These are phyloP conservation scores for Brassica rapa DNA, from an alignment of 345 rosid species.

Conservation along the genomic window DNA sequence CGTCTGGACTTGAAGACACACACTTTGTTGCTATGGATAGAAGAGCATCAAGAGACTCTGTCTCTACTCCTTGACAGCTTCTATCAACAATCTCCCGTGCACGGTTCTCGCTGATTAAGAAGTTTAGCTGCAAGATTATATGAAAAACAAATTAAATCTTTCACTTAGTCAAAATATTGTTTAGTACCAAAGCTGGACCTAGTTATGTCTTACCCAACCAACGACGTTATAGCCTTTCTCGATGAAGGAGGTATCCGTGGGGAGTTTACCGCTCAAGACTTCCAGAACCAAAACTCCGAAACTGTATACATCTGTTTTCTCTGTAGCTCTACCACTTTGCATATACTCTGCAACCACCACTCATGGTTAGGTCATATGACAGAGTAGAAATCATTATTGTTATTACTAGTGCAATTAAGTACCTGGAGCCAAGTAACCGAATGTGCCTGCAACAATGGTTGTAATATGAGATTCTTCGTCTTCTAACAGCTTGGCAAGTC, in stretches of 20 bases:
- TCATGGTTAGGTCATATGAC: slow-evolving; percentile 8
- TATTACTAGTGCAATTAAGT: slow-evolving; percentile 29
- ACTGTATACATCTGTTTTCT: slow-evolving; percentile 96
- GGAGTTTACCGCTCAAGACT: slow-evolving; percentile 92
- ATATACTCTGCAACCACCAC: slow-evolving; percentile 68
- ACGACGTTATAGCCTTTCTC: slow-evolving; percentile 97
- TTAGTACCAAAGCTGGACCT: slow-evolving; percentile 20
- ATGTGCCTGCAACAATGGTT: slow-evolving; percentile 98
- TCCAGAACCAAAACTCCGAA: slow-evolving; percentile 95
- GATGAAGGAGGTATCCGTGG: slow-evolving; percentile 93
- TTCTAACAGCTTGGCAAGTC: slow-evolving; percentile 91
- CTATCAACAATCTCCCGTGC: slow-evolving; percentile 72
- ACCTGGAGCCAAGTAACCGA: slow-evolving; percentile 99
- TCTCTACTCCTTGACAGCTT: slow-evolving; percentile 78
- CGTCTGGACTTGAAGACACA: slow-evolving; percentile 78
- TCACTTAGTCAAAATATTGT: background rate
- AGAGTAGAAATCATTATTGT: background rate
- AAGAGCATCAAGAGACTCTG: slow-evolving; percentile 82
- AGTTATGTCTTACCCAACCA: slow-evolving; percentile 84
- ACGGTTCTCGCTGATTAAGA: slow-evolving; percentile 64
- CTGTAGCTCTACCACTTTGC: slow-evolving; percentile 99
- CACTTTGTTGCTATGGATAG: slow-evolving; percentile 83
- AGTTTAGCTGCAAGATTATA: slow-evolving; percentile 69
- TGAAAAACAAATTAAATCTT: background rate
- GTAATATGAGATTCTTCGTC: slow-evolving; percentile 99